phyloP scores from a whole-genome alignment of 257 asterid genomes.

The Solanum sitiens region DNA sequence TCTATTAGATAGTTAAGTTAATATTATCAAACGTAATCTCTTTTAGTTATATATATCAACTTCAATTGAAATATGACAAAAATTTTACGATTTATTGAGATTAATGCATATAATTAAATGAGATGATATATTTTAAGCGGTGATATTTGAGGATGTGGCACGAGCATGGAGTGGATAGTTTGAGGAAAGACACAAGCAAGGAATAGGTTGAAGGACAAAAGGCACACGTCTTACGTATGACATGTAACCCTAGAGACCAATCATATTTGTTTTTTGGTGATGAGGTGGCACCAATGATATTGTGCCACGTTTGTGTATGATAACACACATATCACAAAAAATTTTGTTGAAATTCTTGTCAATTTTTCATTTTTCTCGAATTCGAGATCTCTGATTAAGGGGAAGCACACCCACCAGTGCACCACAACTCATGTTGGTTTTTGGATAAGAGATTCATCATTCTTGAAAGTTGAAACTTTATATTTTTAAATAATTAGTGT shows the following conservation, averaged over 20 bases:
- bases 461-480: background rate
- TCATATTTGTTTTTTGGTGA: background rate
- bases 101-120: background rate
- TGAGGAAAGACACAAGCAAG: background rate
- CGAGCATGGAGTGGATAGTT: background rate
- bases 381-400: too few species aligned
- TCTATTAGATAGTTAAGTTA: background rate
- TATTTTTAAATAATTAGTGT: background rate
- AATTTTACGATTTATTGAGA: background rate
- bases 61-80: background rate
- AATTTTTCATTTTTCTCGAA: too few species aligned
- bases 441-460: background rate
- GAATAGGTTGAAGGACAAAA: background rate
- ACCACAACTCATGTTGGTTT: too few species aligned
- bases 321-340: background rate
- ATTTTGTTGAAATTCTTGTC: background rate
- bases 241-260: background rate
- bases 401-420: too few species aligned
- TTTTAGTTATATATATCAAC: background rate
- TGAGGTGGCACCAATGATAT: background rate
- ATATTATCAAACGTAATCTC: background rate
- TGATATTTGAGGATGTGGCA: background rate
- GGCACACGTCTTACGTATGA: background rate
- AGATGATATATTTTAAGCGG: too few species aligned
- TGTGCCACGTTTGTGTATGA: background rate